phyloP scores from a whole-genome alignment of 768 basidiomycete genomes.

The Tricholoma hemisulphureum region DNA sequence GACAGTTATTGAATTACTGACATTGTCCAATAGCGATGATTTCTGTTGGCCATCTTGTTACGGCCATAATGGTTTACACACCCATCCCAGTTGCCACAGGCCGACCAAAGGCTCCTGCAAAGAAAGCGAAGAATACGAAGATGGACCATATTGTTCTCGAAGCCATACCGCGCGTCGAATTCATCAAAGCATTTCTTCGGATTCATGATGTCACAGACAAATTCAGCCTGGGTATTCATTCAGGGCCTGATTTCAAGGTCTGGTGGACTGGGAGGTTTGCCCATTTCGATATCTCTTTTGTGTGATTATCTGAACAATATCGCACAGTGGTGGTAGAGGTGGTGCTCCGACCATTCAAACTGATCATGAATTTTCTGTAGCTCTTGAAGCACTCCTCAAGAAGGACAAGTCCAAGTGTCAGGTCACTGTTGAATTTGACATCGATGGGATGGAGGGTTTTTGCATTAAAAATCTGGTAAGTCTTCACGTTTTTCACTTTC shows the following conservation, averaged over 20 bases:
- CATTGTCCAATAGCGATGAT: too few species aligned
- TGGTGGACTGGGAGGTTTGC: too few species aligned
- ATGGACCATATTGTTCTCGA: slow-evolving; percentile 5
- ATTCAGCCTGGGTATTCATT: slow-evolving; percentile 16
- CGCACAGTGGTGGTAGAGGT: slow-evolving; percentile 10
- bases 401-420: slow-evolving; percentile 11
- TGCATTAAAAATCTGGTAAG: slow-evolving; percentile 13
- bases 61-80: slow-evolving; percentile 1
- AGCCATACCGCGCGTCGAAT: slow-evolving; percentile 2
- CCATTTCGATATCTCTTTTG: not conserved
- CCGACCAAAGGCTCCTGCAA: not conserved
- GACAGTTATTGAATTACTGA: too few species aligned
- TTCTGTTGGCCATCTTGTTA: slow-evolving; percentile 7
- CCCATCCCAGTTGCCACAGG: not conserved
- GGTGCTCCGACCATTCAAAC: slow-evolving; percentile 8
- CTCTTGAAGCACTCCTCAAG: slow-evolving; percentile 6
- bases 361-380: slow-evolving; percentile 12
- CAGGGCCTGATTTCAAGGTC: slow-evolving; percentile 21
- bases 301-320: not conserved
- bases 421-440: slow-evolving; percentile 19
- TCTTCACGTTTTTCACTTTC: too few species aligned
- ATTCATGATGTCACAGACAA: slow-evolving; percentile 12
- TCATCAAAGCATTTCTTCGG: slow-evolving; percentile 12
- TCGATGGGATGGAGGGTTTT: slow-evolving; percentile 23
- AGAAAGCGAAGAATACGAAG: slow-evolving; percentile 10